Evolutionary conservation across 371 early-diverging fungal species (phyloP).

Genomic region (Mucor lusitanicus): DNA sequence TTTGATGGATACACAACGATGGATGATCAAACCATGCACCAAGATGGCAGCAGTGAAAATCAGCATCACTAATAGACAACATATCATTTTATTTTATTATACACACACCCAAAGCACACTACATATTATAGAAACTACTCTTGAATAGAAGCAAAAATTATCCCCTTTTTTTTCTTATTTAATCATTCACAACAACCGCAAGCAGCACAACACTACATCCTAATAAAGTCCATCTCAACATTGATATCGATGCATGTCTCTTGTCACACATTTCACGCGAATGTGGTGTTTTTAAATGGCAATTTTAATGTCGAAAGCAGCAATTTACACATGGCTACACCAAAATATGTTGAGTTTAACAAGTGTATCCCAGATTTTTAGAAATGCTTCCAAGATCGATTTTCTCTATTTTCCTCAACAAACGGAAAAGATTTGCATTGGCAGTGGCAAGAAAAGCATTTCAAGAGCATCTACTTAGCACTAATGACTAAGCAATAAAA

Average conservation of each 20-base stretch:
- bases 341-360: not conserved
- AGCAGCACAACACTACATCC: not conserved
- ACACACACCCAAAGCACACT: not conserved
- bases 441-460: too few relatives aligned
- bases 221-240: not conserved
- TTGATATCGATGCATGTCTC: too few relatives aligned
- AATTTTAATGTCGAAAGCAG: not conserved
- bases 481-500: too few relatives aligned
- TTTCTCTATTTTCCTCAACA: not conserved
- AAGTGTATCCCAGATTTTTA: not conserved
- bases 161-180: not conserved
- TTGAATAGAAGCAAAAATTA: not conserved
- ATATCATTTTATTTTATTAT: not conserved
- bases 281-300: not conserved
- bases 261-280: too few relatives aligned
- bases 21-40: not conserved
- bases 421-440: too few relatives aligned
- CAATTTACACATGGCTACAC: not conserved
- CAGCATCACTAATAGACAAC: not conserved
- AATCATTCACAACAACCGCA: not conserved
- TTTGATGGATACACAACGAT: constrained; percentile 3
- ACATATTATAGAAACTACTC: not conserved
- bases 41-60: not conserved
- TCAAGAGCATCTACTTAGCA: too few relatives aligned
- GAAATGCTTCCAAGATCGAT: not conserved